phyloP scores from a whole-genome alignment of 1,284 basidiomycete species.

The Spongispora temasekensis region DNA sequence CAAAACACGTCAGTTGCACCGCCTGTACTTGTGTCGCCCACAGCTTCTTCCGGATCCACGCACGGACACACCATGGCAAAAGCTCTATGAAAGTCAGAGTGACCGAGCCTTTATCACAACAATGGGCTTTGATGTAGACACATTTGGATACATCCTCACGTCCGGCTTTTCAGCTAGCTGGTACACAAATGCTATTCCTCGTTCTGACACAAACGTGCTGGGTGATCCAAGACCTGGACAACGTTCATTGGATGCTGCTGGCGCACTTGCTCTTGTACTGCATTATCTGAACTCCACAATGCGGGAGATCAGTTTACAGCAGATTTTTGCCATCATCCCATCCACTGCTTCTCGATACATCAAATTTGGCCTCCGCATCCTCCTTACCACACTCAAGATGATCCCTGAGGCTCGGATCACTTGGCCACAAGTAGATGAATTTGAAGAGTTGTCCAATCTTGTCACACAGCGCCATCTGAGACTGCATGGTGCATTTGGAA shows the following conservation, averaged over 20 bases:
- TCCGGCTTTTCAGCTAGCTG: neutral
- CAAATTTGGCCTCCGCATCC: conserved; percentile 34
- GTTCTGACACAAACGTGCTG: neutral
- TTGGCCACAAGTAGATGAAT: conserved; percentile 32
- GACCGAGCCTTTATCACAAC: neutral
- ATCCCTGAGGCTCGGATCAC: conserved; percentile 39
- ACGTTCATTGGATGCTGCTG: conserved; percentile 34
- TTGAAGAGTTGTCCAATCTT: conserved; percentile 16
- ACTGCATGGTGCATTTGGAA: conserved; percentile 12
- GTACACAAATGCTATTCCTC: neutral
- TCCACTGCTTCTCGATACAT: conserved; percentile 35
- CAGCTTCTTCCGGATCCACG: neutral
- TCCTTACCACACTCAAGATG: conserved; percentile 33
- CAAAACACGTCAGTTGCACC: no score
- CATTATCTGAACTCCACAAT: conserved; percentile 49
- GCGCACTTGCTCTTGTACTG: conserved; percentile 46
- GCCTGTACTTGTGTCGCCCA: neutral
- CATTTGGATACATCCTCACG: neutral
- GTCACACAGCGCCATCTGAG: conserved; percentile 37
- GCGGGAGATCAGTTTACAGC: conserved; percentile 37
- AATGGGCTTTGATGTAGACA: neutral
- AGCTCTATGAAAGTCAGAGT: neutral
- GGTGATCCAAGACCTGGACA: neutral
- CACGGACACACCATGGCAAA: neutral
- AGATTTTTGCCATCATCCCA: conserved; percentile 23